Percentiles rank a stretch among this genome's conserved stretches.
Evolutionary conservation across 2,329 filamentous ascomycete genomes (phyloP).

Genomic region (Botrytis deweyae): DNA sequence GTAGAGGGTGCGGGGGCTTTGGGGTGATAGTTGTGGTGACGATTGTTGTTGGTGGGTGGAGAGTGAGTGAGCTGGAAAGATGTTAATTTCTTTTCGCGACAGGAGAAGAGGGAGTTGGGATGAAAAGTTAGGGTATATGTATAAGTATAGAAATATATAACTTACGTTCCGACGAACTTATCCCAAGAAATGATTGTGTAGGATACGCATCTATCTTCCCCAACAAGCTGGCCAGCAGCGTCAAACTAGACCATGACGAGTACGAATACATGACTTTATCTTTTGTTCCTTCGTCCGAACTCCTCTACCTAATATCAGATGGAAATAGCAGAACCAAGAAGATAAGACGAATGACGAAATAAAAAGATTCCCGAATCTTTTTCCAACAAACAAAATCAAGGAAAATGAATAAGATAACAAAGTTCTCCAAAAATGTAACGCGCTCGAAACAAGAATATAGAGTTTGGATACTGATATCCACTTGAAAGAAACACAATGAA

Average conservation of each 20-base stretch:
- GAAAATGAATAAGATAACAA: background rate
- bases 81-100: background rate
- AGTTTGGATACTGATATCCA: background rate
- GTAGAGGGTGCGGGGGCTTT: background rate
- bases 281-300: background rate
- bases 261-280: background rate
- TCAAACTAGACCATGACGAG: background rate
- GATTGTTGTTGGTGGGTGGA: background rate
- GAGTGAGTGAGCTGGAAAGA: background rate
- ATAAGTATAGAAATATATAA: background rate
- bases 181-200: background rate
- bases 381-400: background rate
- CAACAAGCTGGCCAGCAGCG: background rate
- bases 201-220: background rate
- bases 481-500: background rate
- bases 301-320: background rate
- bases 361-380: background rate
- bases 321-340: background rate
- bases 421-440: background rate
- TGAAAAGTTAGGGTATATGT: background rate
- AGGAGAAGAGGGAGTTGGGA: background rate
- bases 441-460: background rate
- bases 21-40: background rate
- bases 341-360: background rate
- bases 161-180: background rate